Conservation (phyloP, 305 asterid species). For the Lippia alba region DNA sequence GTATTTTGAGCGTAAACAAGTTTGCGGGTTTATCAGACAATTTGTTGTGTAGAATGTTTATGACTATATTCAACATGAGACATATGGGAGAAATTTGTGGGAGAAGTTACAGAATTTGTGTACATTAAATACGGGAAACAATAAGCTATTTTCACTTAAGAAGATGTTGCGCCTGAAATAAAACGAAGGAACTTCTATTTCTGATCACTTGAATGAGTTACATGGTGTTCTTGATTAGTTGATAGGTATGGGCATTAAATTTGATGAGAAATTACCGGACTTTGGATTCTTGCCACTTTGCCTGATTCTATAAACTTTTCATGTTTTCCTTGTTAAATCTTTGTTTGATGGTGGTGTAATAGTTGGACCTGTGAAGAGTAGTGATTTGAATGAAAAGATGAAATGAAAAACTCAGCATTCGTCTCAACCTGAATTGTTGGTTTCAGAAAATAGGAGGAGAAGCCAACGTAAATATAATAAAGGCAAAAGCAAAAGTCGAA, state of each 20-base stretch:
- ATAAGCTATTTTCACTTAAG: background rate
- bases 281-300: background rate
- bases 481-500: background rate
- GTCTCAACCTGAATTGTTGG: background rate
- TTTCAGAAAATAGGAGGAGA: background rate
- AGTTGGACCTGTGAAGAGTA: background rate
- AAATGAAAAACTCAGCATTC: background rate
- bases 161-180: background rate
- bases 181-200: background rate
- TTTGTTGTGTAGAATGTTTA: background rate
- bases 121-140: background rate
- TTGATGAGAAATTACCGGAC: background rate
- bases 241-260: background rate
- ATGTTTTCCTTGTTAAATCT: background rate
- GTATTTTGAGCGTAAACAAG: conserved; percentile 1
- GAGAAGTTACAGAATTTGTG: background rate
- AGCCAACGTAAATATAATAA: background rate
- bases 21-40: background rate
- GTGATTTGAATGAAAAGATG: conserved; percentile 3
- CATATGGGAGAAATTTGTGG: background rate
- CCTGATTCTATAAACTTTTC: background rate
- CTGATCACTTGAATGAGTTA: background rate
- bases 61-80: background rate
- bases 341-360: background rate
- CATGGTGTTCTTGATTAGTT: background rate